Evolutionary conservation across 2,329 filamentous ascomycete genomes (phyloP).

Genomic region (Furcasterigmium sp.): DNA sequence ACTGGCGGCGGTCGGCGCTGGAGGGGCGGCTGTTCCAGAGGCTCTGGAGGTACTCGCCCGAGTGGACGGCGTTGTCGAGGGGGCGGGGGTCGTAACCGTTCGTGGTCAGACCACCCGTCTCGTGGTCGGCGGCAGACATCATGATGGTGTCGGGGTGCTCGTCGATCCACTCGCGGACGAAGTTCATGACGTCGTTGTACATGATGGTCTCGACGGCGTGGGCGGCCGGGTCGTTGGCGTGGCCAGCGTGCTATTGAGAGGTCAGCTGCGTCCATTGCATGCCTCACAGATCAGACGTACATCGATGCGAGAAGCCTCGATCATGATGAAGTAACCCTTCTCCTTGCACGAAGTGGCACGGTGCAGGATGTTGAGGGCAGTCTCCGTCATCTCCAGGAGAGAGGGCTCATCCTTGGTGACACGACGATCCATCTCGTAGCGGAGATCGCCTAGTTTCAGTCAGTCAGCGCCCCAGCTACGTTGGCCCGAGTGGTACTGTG

Average conservation of each 20-base stretch:
- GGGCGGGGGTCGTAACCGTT: conserved; percentile 28
- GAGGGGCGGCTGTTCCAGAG: conserved; percentile 20
- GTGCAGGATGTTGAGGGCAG: conserved; percentile 28
- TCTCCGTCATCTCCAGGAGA: conserved; percentile 31
- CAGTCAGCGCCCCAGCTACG: no score
- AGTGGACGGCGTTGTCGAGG: conserved; percentile 21
- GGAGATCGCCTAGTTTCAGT: no score
- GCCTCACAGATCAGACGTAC: neutral
- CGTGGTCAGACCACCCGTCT: conserved; percentile 31
- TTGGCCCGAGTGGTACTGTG: no score
- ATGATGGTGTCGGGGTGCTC: conserved; percentile 29
- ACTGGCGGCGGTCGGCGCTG: conserved; percentile 22
- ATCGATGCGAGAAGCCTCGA: conserved; percentile 30
- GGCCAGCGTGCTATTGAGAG: conserved; percentile 22
- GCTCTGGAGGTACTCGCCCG: conserved; percentile 21
- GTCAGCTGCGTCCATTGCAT: neutral
- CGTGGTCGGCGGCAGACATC: conserved; percentile 33
- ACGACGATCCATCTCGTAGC: conserved; percentile 28
- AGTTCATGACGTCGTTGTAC: conserved; percentile 30
- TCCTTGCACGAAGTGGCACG: conserved; percentile 21
- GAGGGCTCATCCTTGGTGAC: conserved; percentile 28
- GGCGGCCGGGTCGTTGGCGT: conserved; percentile 49
- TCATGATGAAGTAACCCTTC: conserved; percentile 34
- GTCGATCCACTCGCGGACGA: conserved; percentile 32
- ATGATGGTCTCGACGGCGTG: conserved; percentile 40